These are phyloP conservation scores for Tolypocladium tundrense DNA, from an alignment of 2,329 filamentous ascomycete genomes.

Conservation along the genomic window DNA sequence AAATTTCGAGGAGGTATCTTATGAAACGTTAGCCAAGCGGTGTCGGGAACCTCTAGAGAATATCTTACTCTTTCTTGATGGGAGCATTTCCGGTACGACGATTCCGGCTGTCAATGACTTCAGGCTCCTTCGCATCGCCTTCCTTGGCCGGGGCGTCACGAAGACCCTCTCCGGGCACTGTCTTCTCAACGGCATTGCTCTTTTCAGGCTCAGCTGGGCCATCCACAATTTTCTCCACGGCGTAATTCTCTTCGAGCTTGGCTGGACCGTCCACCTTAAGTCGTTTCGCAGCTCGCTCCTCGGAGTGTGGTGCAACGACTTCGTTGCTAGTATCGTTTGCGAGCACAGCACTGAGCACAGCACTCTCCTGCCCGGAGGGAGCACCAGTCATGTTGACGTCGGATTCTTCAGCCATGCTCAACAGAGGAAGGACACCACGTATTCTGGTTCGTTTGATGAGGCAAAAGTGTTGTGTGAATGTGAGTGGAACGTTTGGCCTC, in stretches of 20 bases:
- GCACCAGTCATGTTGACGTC: conserved; percentile 13
- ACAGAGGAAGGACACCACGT: background rate
- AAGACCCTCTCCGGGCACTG: conserved; percentile 9
- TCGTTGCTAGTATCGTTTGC: conserved; percentile 1
- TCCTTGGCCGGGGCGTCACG: conserved; percentile 8
- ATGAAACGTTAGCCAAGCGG: conserved; percentile 2
- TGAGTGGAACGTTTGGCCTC: background rate
- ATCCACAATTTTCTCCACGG: conserved; percentile 23
- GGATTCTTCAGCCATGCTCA: conserved; percentile 16
- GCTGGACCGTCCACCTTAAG: conserved; percentile 37
- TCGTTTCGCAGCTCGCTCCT: conserved; percentile 45
- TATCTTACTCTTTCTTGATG: conserved; percentile 60
- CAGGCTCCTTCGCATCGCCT: conserved; percentile 6
- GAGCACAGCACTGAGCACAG: conserved; percentile 3
- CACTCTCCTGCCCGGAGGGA: conserved; percentile 8
- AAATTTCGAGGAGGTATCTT: conserved; percentile 32
- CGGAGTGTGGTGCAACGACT: background rate
- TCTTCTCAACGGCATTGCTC: background rate
- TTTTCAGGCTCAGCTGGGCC: conserved; percentile 10
- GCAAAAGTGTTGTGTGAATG: background rate
- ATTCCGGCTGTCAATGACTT: conserved; percentile 13
- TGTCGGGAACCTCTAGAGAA: background rate
- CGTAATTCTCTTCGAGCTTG: conserved; percentile 3
- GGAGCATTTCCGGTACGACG: conserved; percentile 51
- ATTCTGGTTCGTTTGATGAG: background rate